Conservation (phyloP, 2,329 filamentous ascomycete genomes). For the Aphanocladium album region DNA sequence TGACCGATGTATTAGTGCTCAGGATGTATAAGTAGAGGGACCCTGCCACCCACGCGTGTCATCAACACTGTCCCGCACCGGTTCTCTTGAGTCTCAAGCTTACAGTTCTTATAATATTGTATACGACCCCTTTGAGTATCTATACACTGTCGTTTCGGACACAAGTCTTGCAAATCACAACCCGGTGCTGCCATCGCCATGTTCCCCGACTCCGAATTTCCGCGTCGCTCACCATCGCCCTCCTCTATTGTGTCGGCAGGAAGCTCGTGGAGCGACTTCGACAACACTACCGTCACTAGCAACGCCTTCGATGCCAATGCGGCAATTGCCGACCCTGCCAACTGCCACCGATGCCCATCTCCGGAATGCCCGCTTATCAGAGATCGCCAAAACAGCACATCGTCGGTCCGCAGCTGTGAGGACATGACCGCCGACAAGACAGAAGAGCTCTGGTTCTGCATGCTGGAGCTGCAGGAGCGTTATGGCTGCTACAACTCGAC, state of each 20-base stretch:
- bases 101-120: neutral
- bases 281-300: neutral
- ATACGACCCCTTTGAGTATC: neutral
- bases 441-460: conserved; percentile 41
- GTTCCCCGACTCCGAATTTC: neutral
- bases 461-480: conserved; percentile 42
- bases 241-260: neutral
- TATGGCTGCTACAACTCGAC: conserved; percentile 47
- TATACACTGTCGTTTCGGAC: neutral
- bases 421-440: conserved; percentile 34
- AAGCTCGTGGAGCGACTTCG: conserved; percentile 10
- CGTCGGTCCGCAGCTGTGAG: conserved; percentile 26
- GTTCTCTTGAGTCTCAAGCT: neutral
- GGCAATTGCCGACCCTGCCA: neutral
- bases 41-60: neutral
- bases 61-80: neutral
- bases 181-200: neutral
- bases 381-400: conserved; percentile 15
- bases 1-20: neutral
- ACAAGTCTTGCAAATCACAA: neutral
- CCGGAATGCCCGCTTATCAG: conserved; percentile 3
- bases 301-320: neutral
- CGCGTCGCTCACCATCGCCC: conserved; percentile 1
- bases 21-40: conserved; percentile 4
- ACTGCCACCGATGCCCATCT: conserved; percentile 10